These are phyloP conservation scores for Papilionanthe hybrid DNA, from an alignment of 116 monocot genomes.

Conservation along the genomic window DNA sequence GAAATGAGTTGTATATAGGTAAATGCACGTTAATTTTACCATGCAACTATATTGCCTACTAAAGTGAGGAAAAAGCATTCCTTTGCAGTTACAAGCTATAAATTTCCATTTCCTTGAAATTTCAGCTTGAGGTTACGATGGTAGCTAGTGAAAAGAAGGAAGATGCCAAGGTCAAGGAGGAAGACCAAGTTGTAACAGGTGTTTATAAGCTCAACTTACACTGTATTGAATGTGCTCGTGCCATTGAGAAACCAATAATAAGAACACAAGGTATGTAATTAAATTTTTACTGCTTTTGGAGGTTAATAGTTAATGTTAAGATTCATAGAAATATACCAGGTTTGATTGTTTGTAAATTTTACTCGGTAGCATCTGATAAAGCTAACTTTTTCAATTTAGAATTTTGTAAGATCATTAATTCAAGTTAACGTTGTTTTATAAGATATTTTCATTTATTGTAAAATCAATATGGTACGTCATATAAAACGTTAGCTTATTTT, in stretches of 20 bases:
- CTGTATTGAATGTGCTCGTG: conserved; percentile 48
- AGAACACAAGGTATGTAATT: conserved; percentile 32
- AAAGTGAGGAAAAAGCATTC: background rate
- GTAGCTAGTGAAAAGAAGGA: conserved; percentile 12
- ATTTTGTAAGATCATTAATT: no score
- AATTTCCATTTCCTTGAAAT: no score
- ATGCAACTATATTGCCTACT: background rate
- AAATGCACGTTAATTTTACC: no score
- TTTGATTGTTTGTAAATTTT: background rate
- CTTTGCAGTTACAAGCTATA: background rate
- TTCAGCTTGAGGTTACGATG: conserved; percentile 9
- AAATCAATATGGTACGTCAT: no score
- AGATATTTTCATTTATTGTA: no score
- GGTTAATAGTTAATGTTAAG: background rate
- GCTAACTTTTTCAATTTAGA: no score
- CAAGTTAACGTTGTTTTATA: no score
- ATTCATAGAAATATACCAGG: no score
- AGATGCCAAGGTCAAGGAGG: conserved; percentile 12
- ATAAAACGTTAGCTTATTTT: no score
- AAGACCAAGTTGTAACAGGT: conserved; percentile 44
- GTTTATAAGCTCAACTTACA: conserved; percentile 71
- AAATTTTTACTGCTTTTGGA: background rate
- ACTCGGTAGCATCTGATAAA: background rate
- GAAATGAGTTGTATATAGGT: no score
- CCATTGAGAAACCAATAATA: conserved; percentile 36